phyloP scores from a whole-genome alignment of 1,284 basidiomycete genomes.

The Austroboletus niveus region DNA sequence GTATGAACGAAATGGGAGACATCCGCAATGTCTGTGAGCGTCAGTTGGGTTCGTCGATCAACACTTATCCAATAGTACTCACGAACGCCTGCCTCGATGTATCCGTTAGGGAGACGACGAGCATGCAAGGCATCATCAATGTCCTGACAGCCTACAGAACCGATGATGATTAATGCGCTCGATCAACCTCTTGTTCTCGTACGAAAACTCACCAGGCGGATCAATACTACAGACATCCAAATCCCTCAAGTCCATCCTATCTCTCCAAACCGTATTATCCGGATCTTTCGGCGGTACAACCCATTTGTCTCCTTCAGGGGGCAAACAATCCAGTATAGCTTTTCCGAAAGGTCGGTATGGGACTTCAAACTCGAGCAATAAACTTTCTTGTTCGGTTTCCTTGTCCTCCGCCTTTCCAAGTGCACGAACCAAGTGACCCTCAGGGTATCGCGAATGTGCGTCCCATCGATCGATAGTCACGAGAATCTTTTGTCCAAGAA shows the following conservation, averaged over 20 bases:
- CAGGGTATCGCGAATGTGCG: slow-evolving; percentile 85
- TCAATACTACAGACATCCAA: slow-evolving; percentile 96
- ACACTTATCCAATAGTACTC: slow-evolving; percentile 39
- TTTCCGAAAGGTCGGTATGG: slow-evolving; percentile 96
- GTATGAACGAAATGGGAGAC: slow-evolving; percentile 95
- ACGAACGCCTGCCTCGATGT: slow-evolving; percentile 98
- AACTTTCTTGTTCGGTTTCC: slow-evolving; percentile 94
- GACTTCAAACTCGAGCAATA: slow-evolving; percentile 94
- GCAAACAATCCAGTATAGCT: slow-evolving; percentile 91
- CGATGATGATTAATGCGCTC: not conserved
- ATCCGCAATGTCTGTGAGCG: slow-evolving; percentile 86
- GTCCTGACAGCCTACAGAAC: slow-evolving; percentile 84
- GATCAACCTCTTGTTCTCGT: not conserved
- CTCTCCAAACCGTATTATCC: slow-evolving; percentile 68
- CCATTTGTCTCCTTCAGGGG: slow-evolving; percentile 89
- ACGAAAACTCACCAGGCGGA: slow-evolving; percentile 67
- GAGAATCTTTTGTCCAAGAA: slow-evolving; percentile 93
- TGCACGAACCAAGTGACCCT: slow-evolving; percentile 95
- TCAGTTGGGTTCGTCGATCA: not conserved
- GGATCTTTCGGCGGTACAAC: slow-evolving; percentile 80
- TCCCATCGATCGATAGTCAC: slow-evolving; percentile 96
- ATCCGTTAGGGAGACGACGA: slow-evolving; percentile 83
- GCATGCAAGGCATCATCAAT: slow-evolving; percentile 99
- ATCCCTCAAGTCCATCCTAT: slow-evolving; percentile 86
- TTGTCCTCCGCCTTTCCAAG: slow-evolving; percentile 92